Conservation (phyloP, 2,329 filamentous ascomycete species). For the Leptodontidium sp. region DNA sequence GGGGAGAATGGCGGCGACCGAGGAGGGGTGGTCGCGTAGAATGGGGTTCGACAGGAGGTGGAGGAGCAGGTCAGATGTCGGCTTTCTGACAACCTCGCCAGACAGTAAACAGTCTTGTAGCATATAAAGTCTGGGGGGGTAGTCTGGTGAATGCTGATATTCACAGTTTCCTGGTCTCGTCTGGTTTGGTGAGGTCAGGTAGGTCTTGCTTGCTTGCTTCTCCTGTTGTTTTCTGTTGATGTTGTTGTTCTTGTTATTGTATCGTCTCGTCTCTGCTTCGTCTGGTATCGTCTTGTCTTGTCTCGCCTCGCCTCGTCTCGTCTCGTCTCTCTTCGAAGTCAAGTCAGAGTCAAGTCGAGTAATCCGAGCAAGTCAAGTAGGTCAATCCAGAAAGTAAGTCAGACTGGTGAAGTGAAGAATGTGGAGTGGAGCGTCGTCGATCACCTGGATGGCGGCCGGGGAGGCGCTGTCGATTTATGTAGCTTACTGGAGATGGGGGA, state of each 20-base stretch:
- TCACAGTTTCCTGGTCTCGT: neutral
- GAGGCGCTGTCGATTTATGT: conserved; percentile 47
- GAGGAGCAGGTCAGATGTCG: conserved; percentile 23
- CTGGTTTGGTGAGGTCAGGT: neutral
- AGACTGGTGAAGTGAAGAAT: conserved; percentile 41
- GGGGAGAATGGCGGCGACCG: conserved; percentile 5
- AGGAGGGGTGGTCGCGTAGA: conserved; percentile 11
- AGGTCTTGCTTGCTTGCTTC: neutral
- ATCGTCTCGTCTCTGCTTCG: conserved; percentile 12
- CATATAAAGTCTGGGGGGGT: conserved; percentile 15
- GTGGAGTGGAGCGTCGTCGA: conserved; percentile 48
- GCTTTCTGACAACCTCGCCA: conserved; percentile 23
- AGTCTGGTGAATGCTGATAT: neutral
- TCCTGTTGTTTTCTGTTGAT: neutral
- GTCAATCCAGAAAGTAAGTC: conserved; percentile 19
- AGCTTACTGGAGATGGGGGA: conserved; percentile 43
- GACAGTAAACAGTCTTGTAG: conserved; percentile 22
- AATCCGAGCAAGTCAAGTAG: neutral
- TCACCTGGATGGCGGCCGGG: conserved; percentile 50
- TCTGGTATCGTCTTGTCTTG: neutral
- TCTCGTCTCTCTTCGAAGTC: conserved; percentile 28
- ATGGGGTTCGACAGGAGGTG: conserved; percentile 22
- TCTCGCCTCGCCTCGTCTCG: conserved; percentile 15
- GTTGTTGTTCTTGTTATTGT: conserved; percentile 7
- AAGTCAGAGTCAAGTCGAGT: neutral